Evolutionary conservation across 2,329 filamentous ascomycete genomes (phyloP).

Genomic region (Cladosporium velox): DNA sequence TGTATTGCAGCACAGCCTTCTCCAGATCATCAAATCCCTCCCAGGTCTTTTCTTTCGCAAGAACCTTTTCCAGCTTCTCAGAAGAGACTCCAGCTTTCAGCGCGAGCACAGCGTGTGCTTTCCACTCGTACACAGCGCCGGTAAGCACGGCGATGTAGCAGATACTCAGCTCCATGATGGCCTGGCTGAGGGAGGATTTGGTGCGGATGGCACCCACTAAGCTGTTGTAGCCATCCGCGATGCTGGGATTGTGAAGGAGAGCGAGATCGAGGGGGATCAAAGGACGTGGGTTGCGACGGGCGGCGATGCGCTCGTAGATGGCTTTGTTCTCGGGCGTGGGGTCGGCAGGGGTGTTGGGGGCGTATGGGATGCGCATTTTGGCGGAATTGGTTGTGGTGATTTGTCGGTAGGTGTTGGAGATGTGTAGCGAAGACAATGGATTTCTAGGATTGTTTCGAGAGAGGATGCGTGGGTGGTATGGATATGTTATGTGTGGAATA

Average conservation of each 20-base stretch:
- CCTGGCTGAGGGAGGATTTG: conserved; percentile 35
- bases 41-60: conserved; percentile 28
- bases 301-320: conserved; percentile 65
- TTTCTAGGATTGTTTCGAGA: not conserved
- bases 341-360: conserved; percentile 53
- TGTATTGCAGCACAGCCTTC: conserved; percentile 37
- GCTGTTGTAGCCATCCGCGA: conserved; percentile 75
- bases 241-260: conserved; percentile 70
- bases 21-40: conserved; percentile 34
- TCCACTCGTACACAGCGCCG: conserved; percentile 41
- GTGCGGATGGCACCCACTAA: conserved; percentile 59
- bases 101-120: conserved; percentile 36
- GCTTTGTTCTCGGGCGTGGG: conserved; percentile 49
- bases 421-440: not conserved
- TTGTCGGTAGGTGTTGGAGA: not conserved
- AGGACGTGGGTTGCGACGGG: conserved; percentile 67
- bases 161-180: conserved; percentile 39
- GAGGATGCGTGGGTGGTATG: not conserved
- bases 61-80: conserved; percentile 31
- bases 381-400: not conserved
- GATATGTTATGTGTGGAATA: not conserved
- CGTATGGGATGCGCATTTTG: conserved; percentile 69
- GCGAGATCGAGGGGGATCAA: conserved; percentile 75
- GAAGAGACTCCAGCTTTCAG: conserved; percentile 35
- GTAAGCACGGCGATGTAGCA: conserved; percentile 42